Conservation (phyloP, 768 basidiomycete species). For the Hericium rajendrae region DNA sequence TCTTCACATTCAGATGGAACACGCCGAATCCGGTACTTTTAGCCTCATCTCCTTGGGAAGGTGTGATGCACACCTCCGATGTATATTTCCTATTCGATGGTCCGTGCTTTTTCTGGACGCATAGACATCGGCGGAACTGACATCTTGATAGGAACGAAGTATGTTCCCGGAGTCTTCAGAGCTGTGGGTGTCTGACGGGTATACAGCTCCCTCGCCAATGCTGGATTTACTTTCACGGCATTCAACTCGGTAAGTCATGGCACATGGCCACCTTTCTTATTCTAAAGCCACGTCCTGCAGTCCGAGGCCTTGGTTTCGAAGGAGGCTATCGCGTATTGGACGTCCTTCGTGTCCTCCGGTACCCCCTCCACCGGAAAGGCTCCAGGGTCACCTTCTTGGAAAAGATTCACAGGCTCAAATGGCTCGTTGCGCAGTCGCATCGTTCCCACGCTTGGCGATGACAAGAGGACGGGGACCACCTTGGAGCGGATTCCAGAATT, state of each 20-base stretch:
- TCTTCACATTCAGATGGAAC: constrained; percentile 26
- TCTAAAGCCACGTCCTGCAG: constrained; percentile 11
- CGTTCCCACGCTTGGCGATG: background rate
- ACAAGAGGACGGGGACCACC: background rate
- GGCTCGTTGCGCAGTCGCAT: background rate
- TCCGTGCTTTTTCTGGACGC: constrained; percentile 10
- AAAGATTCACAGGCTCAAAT: background rate
- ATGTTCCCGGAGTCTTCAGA: background rate
- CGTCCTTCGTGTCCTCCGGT: constrained; percentile 26
- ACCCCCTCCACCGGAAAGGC: constrained; percentile 12
- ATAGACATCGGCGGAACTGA: background rate
- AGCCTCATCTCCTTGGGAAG: constrained; percentile 26
- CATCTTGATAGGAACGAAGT: background rate
- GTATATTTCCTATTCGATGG: constrained; percentile 35
- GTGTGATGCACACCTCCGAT: constrained; percentile 36
- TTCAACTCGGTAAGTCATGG: too few relatives aligned
- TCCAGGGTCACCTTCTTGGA: background rate
- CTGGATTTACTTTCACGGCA: too few relatives aligned
- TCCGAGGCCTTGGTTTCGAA: constrained; percentile 28
- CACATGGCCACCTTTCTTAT: too few relatives aligned
- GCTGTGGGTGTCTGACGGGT: too few relatives aligned
- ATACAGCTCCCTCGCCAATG: too few relatives aligned
- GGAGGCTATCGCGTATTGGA: constrained; percentile 36
- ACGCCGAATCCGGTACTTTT: constrained; percentile 32
- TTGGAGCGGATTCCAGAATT: background rate